Conservation (phyloP, 225 moss, liverwort and hornwort genomes). For the Lunularia cruciata region DNA sequence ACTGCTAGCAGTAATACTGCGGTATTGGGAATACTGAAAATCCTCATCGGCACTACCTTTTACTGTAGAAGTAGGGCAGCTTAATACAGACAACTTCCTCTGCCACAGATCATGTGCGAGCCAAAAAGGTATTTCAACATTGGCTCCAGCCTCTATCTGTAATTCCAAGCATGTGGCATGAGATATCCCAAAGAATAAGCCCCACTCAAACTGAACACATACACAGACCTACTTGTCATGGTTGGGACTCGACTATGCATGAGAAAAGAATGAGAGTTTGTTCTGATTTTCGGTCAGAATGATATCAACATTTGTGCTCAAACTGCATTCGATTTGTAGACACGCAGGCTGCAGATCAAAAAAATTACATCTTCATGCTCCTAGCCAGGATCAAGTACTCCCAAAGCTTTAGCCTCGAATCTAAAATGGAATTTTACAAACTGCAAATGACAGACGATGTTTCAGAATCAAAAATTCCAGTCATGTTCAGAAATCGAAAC, state of each 20-base stretch:
- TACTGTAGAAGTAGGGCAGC: slow-evolving; percentile 67
- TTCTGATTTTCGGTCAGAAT: no score
- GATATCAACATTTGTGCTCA: no score
- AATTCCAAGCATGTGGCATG: not conserved
- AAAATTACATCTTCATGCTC: slow-evolving; percentile 74
- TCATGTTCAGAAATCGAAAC: no score
- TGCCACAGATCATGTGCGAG: slow-evolving; percentile 74
- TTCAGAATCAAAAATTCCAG: no score
- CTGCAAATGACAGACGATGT: slow-evolving; percentile 42
- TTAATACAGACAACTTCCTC: slow-evolving; percentile 61
- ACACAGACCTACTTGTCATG: no score
- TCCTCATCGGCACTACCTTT: no score
- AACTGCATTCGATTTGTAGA: no score
- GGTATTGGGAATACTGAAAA: no score
- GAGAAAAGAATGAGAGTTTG: not conserved
- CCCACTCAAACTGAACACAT: no score
- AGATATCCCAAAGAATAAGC: no score
- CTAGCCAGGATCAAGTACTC: slow-evolving; percentile 83
- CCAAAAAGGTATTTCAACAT: slow-evolving; percentile 82
- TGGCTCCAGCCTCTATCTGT: slow-evolving; percentile 75
- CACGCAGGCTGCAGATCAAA: not conserved
- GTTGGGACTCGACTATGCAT: no score
- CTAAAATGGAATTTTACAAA: slow-evolving; percentile 63
- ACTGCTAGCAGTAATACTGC: no score
- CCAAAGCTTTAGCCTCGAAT: slow-evolving; percentile 73